These are phyloP conservation scores for Brassica incana DNA, from an alignment of 345 rosid species.

Conservation along the genomic window DNA sequence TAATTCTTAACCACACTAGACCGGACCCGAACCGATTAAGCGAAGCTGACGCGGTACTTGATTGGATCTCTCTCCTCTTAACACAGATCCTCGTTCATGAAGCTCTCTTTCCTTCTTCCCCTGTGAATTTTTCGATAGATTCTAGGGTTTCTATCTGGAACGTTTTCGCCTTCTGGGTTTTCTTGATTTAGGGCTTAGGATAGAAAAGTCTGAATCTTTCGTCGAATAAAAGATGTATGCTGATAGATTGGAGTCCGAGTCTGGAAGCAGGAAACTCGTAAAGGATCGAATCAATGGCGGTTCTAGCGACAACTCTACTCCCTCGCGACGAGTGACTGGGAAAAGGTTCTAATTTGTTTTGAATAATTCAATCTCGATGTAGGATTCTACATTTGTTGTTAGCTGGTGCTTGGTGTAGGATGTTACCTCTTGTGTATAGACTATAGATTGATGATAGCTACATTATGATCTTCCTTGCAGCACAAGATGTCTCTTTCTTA, in stretches of 20 bases:
- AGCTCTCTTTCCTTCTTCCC: neutral
- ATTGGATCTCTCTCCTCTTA: slow-evolving; percentile 16
- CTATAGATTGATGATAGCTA: neutral
- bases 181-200: slow-evolving; percentile 36
- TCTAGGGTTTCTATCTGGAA: slow-evolving; percentile 28
- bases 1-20: neutral
- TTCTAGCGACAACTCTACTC: slow-evolving; percentile 49
- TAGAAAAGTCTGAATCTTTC: neutral
- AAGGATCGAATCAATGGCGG: slow-evolving; percentile 82
- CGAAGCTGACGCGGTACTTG: slow-evolving; percentile 9
- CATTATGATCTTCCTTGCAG: slow-evolving; percentile 4
- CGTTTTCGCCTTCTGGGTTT: neutral
- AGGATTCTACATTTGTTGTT: slow-evolving; percentile 9
- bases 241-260: slow-evolving; percentile 84
- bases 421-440: neutral
- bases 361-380: neutral
- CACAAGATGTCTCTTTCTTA: neutral
- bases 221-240: slow-evolving; percentile 66
- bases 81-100: slow-evolving; percentile 21
- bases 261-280: slow-evolving; percentile 53
- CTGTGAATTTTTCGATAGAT: slow-evolving; percentile 19
- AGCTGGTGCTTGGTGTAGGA: slow-evolving; percentile 7
- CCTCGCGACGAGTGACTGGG: slow-evolving; percentile 63
- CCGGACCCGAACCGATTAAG: slow-evolving; percentile 10
- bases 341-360: slow-evolving; percentile 57